These are phyloP conservation scores for Aspergillus udagawae DNA, from an alignment of 2,329 filamentous ascomycete species.

Conservation along the genomic window DNA sequence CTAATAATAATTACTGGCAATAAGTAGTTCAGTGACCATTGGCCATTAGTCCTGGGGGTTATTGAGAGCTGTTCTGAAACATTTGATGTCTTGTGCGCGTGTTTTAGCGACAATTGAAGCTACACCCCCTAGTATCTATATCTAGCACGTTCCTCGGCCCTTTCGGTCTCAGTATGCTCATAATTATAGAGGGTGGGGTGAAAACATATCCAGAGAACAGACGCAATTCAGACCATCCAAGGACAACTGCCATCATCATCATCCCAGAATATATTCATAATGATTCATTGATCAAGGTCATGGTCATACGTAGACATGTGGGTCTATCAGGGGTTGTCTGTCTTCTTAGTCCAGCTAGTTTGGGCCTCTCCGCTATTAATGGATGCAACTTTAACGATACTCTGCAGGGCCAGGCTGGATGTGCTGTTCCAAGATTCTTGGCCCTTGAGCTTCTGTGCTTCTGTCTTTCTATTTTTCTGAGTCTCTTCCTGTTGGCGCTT, in stretches of 20 bases:
- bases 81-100: not conserved
- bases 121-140: not conserved
- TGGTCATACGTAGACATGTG: not conserved
- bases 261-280: not conserved
- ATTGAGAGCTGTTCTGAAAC: not conserved
- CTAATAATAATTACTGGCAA: not conserved
- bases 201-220: not conserved
- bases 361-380: not conserved
- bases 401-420: not conserved
- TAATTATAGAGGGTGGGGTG: not conserved
- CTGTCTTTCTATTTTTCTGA: not conserved
- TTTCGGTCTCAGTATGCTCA: not conserved
- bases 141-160: not conserved
- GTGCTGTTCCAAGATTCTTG: not conserved
- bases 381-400: not conserved
- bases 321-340: not conserved
- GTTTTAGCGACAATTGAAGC: not conserved
- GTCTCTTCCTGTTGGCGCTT: not conserved
- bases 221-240: not conserved
- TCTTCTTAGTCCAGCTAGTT: not conserved
- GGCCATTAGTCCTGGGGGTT: not conserved
- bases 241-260: not conserved
- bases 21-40: not conserved
- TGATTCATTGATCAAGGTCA: not conserved
- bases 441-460: not conserved